phyloP scores from a whole-genome alignment of 306 rosid species.

The Lotus japonicus region DNA sequence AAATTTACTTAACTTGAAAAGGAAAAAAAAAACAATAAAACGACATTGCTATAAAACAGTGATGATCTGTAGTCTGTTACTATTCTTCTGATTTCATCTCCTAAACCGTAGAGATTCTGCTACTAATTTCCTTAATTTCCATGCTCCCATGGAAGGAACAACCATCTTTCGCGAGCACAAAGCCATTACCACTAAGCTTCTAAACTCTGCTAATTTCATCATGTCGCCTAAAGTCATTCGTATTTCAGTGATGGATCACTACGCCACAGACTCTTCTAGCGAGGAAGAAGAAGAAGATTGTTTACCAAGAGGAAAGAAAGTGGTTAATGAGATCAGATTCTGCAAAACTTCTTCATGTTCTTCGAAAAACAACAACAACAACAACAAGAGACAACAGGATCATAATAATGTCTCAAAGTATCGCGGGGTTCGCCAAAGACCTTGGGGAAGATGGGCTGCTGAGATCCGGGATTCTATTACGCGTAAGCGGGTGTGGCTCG shows the following conservation, averaged over 20 bases:
- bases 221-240: conserved; percentile 24
- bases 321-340: conserved; percentile 41
- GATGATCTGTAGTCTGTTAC: no score
- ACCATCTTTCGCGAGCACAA: no score
- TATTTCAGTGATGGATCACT: conserved; percentile 45
- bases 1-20: no score
- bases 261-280: conserved; percentile 76
- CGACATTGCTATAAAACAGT: no score
- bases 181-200: not conserved
- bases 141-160: no score
- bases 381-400: conserved; percentile 19
- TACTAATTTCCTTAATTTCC: no score
- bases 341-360: not conserved
- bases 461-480: conserved; percentile 67
- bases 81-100: no score
- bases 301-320: conserved; percentile 32
- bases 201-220: not conserved
- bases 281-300: conserved; percentile 43
- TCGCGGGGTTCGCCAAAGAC: conserved; percentile 75
- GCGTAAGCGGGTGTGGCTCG: not conserved
- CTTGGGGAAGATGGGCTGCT: conserved; percentile 88
- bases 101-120: no score
- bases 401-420: not conserved
- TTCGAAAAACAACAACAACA: not conserved
- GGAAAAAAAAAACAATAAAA: no score